Percentiles rank a stretch among this genome's conserved stretches.
These are phyloP conservation scores for Ophiosphaerella narmari DNA, from an alignment of 2,329 filamentous ascomycete genomes.

Conservation along the genomic window DNA sequence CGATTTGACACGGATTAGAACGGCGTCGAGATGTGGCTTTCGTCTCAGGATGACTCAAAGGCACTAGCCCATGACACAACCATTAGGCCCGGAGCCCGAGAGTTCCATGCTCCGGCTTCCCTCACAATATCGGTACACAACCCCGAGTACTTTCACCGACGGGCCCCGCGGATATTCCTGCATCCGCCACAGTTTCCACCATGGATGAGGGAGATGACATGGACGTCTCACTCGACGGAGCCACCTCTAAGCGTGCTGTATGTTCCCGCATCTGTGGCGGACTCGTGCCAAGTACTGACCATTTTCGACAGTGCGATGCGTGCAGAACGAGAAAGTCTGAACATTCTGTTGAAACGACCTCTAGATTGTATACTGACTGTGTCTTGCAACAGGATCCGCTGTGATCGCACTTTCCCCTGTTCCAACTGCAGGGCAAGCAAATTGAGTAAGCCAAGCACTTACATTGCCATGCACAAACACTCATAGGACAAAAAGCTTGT, in stretches of 20 bases:
- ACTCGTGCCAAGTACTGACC: background rate
- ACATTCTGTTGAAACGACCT: background rate
- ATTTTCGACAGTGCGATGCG: conserved; percentile 34
- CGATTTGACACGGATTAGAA: no score
- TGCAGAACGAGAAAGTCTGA: conserved; percentile 37
- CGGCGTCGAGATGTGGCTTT: no score
- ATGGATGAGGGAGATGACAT: conserved; percentile 41
- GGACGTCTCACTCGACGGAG: conserved; percentile 33
- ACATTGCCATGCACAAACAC: background rate
- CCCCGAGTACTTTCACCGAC: background rate
- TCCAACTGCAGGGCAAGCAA: conserved; percentile 46
- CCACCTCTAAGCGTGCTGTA: conserved; percentile 39
- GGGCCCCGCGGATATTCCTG: conserved; percentile 12
- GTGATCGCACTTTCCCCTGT: conserved; percentile 40
- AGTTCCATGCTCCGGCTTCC: conserved; percentile 11
- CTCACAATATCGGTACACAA: no score
- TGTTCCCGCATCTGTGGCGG: background rate
- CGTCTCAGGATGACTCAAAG: no score
- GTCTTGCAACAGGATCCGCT: conserved; percentile 26
- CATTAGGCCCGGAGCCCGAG: conserved; percentile 18
- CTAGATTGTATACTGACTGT: background rate
- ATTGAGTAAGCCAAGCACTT: conserved; percentile 27
- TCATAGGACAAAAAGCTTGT: conserved; percentile 30
- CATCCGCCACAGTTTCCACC: conserved; percentile 12
- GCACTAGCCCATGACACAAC: conserved; percentile 14